These are phyloP conservation scores for Ogataea trehalophila DNA, from an alignment of 805 yeast species.

Conservation along the genomic window DNA sequence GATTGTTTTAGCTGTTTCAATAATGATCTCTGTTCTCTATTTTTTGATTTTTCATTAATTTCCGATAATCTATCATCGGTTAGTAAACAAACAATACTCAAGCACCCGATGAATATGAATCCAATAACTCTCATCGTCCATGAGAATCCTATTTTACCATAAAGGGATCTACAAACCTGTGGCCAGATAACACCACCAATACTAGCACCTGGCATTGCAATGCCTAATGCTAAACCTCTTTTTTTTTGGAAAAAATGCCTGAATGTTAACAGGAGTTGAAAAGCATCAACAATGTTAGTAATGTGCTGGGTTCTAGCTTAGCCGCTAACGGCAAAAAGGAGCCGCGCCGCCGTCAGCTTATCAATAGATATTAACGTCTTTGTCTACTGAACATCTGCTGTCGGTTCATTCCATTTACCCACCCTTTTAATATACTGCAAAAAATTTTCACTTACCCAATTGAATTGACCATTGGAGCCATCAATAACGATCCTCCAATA, in stretches of 20 bases:
- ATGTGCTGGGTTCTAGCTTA: too few species aligned
- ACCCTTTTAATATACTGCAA: background rate
- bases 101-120: conserved; percentile 36
- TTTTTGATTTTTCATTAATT: conserved; percentile 12
- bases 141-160: conserved; percentile 45
- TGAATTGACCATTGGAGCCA: conserved; percentile 43
- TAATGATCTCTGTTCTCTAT: conserved; percentile 5
- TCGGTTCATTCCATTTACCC: too few species aligned
- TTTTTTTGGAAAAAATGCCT: conserved; percentile 56
- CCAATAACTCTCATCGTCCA: conserved; percentile 59
- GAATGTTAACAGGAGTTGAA: conserved; percentile 35
- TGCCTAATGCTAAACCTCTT: conserved; percentile 57
- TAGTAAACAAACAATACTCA: conserved; percentile 28
- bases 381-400: too few species aligned
- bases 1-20: conserved; percentile 21
- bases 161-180: conserved; percentile 45
- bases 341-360: too few species aligned
- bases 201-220: conserved; percentile 58
- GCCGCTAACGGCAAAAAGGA: too few species aligned
- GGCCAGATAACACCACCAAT: conserved; percentile 56
- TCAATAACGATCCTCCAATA: conserved; percentile 42
- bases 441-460: conserved; percentile 32
- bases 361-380: too few species aligned
- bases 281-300: background rate
- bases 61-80: conserved; percentile 27